Conservation (phyloP, 2,329 filamentous ascomycete genomes). For the Colletotrichum lini region DNA sequence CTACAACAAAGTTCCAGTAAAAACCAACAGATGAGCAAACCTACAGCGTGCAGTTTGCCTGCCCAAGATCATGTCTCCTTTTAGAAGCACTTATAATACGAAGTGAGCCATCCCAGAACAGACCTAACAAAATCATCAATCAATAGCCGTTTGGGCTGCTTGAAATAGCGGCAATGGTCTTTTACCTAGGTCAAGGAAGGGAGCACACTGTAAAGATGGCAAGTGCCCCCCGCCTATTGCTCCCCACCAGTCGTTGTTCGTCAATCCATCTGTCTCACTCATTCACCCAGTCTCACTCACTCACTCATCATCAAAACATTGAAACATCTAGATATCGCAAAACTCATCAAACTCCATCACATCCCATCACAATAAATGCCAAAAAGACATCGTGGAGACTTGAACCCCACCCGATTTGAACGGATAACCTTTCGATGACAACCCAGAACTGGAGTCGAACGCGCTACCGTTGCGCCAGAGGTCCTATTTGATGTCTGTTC, state of each 20-base stretch:
- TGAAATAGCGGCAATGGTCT: neutral
- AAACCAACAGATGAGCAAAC: too few species aligned
- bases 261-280: neutral
- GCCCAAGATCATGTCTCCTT: too few species aligned
- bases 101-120: neutral
- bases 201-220: neutral
- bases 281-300: too few species aligned
- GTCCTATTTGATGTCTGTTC: neutral
- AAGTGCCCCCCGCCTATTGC: neutral
- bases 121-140: neutral
- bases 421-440: conserved; percentile 40
- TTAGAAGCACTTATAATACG: too few species aligned
- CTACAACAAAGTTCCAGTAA: too few species aligned
- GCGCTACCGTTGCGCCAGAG: conserved; percentile 42
- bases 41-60: neutral
- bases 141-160: neutral
- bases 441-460: conserved; percentile 37
- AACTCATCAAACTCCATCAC: neutral
- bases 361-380: neutral
- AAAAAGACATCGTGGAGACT: neutral
- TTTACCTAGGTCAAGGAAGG: neutral
- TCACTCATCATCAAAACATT: neutral
- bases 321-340: neutral
- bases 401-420: conserved; percentile 42
- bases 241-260: neutral